Percentiles rank a stretch among this genome's conserved stretches.
phyloP scores from a whole-genome alignment of 202 grass and related monocot species.

The Musa balbisiana region DNA sequence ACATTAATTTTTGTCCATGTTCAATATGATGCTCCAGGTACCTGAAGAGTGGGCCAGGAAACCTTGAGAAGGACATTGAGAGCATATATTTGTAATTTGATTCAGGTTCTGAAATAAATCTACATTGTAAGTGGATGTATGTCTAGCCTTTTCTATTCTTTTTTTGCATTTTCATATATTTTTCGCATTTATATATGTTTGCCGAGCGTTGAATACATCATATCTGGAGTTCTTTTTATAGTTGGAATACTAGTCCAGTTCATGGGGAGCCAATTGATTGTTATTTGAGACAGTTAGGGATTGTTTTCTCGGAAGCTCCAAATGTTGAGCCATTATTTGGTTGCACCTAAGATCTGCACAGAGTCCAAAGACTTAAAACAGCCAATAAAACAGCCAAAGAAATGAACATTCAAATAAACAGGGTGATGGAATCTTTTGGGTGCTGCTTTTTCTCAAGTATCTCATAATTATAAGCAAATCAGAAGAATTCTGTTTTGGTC shows the following conservation, averaged over 20 bases:
- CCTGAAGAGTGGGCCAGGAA: conserved; percentile 67
- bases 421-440: too few relatives aligned
- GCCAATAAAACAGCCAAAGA: too few relatives aligned
- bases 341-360: too few relatives aligned
- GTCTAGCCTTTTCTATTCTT: neutral
- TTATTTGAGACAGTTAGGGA: neutral
- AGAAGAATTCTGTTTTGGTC: too few relatives aligned
- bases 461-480: too few relatives aligned
- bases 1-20: neutral
- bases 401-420: too few relatives aligned
- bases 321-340: neutral
- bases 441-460: too few relatives aligned
- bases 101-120: too few relatives aligned
- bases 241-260: neutral
- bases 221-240: neutral
- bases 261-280: neutral
- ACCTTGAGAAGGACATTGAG: conserved; percentile 86
- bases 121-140: neutral
- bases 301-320: neutral
- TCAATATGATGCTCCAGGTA: conserved; percentile 35
- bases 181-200: neutral
- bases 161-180: neutral
- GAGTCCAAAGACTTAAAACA: too few relatives aligned
- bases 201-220: neutral
- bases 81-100: conserved; percentile 17